phyloP scores from a whole-genome alignment of 2,329 filamentous ascomycete species.

The Pyrenophora seminiperda region DNA sequence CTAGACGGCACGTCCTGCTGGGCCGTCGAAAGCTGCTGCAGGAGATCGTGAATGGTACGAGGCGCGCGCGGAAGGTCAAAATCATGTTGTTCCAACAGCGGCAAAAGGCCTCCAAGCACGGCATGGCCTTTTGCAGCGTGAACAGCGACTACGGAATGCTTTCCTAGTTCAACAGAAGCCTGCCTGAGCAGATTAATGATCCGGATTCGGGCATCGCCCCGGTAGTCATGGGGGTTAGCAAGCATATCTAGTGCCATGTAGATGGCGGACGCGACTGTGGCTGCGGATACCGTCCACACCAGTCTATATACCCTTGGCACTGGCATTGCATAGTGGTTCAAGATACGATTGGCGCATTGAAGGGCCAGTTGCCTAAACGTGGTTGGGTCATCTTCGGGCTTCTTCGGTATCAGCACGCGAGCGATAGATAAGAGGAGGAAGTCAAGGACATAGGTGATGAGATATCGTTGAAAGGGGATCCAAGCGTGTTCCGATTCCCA shows the following conservation, averaged over 20 bases:
- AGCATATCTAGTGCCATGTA: conserved; percentile 15
- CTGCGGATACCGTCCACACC: conserved; percentile 16
- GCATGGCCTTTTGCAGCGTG: conserved; percentile 15
- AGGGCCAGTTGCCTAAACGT: conserved; percentile 10
- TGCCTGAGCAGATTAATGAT: conserved; percentile 8
- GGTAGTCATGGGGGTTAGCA: conserved; percentile 12
- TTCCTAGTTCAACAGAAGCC: conserved; percentile 9
- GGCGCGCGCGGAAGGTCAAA: conserved; percentile 4
- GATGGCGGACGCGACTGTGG: conserved; percentile 12
- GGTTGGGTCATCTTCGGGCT: conserved; percentile 2
- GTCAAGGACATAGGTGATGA: conserved; percentile 13
- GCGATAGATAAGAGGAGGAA: conserved; percentile 14
- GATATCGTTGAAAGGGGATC: conserved; percentile 19
- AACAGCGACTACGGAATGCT: conserved; percentile 13
- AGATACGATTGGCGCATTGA: conserved; percentile 10
- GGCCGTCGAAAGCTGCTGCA: conserved; percentile 12
- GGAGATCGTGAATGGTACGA: conserved; percentile 10
- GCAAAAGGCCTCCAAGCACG: conserved; percentile 11
- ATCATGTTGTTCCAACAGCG: conserved; percentile 7
- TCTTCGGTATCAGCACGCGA: conserved; percentile 8
- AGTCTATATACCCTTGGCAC: conserved; percentile 15
- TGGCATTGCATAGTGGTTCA: conserved; percentile 10
- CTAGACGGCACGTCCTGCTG: not conserved
- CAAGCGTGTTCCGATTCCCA: conserved; percentile 15
- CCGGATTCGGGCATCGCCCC: conserved; percentile 2